phyloP scores from a whole-genome alignment of 257 asterid species.

The Solanum medicagineum region DNA sequence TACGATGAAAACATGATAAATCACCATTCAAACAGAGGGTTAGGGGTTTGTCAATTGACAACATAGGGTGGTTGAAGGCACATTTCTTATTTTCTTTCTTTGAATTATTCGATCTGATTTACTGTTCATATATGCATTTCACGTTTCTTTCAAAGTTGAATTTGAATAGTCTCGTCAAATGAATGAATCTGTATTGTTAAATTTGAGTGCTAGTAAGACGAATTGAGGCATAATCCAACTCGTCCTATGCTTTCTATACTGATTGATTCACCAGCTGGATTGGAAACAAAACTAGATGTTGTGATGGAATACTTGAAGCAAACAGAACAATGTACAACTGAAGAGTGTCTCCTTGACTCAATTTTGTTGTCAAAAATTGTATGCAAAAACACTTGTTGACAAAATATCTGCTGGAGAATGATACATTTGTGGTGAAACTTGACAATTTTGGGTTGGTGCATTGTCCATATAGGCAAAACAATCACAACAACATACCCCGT shows the following conservation, averaged over 20 bases:
- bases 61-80: background rate
- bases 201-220: background rate
- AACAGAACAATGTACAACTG: background rate
- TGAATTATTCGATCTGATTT: background rate
- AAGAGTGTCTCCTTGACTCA: background rate
- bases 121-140: background rate
- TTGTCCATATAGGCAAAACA: no score
- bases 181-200: background rate
- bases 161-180: no score
- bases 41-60: background rate
- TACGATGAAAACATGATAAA: no score
- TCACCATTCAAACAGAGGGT: no score
- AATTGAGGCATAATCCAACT: background rate
- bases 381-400: background rate
- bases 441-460: background rate
- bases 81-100: background rate
- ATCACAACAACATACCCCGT: no score
- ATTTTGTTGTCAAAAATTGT: background rate
- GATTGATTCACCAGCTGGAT: background rate
- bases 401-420: background rate
- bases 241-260: background rate
- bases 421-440: background rate
- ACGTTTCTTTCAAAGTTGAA: no score
- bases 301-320: background rate
- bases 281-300: background rate